phyloP scores from a whole-genome alignment of 2,329 filamentous ascomycete species.

The Phaeosphaeriaceae sp. region DNA sequence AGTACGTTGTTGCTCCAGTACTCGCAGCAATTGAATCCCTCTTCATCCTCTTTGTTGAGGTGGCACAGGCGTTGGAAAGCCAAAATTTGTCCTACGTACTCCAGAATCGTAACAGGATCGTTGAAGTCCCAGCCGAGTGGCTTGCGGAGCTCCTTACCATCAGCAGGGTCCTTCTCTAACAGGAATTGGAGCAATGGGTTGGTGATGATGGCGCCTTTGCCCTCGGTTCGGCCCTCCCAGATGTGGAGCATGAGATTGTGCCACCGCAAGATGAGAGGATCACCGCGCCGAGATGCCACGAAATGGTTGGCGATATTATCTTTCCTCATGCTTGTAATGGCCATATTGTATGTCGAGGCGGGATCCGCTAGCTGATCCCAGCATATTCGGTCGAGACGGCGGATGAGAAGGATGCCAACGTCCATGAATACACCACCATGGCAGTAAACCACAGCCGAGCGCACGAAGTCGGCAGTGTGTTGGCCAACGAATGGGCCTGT shows the following conservation, averaged over 20 bases:
- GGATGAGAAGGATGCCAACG: neutral
- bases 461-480: neutral
- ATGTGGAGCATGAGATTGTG: neutral
- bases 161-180: neutral
- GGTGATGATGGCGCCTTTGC: neutral
- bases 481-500: neutral
- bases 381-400: neutral
- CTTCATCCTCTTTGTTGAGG: neutral
- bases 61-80: neutral
- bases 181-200: neutral
- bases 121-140: neutral
- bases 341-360: neutral
- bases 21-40: neutral
- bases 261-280: neutral
- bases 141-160: neutral
- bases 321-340: neutral
- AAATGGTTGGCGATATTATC: neutral
- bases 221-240: neutral
- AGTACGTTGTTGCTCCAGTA: neutral
- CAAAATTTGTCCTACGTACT: neutral
- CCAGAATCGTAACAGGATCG: neutral
- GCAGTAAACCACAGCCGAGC: neutral
- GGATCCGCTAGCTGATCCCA: neutral
- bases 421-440: neutral
- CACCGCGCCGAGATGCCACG: neutral